Evolutionary conservation across 176 grass and related monocot species (phyloP), one percentile per base, ranked within the genome.

Genomic region (Avena insularis): DNA sequence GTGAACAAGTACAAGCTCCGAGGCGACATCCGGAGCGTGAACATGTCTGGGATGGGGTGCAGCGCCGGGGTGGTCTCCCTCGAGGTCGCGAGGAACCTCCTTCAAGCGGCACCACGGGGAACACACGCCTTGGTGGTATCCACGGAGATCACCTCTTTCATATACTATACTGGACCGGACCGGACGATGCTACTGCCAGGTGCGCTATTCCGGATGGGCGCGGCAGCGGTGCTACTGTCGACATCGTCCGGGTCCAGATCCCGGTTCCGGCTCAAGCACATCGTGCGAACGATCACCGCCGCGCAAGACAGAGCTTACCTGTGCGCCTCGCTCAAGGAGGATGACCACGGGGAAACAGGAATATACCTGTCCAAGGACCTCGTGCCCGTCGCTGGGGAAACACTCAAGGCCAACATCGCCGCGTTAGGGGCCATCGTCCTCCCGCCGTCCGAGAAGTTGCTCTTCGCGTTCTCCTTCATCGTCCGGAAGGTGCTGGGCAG

Each of bases 41-140:
- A 89, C 9, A 2, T 89, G 4, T 23, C 88, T 2, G 88, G 88
- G 17, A 89, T 89, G 88, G 88, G 88, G 33, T 89, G 88, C 38
- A 81, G 88, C 45, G 88, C 82, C 6, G 82, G 88, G 36, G 11
- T 85, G 8, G 75, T 89, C 12, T 56, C 88, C 0, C 68, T 89
- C 56, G 82, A 81, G 8, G 58, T 58, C 0, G 82, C 77, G 0
- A 74, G 51, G 2, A 75, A 58, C 19, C 48, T 85, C 48, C 54
- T 89, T 17, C 77, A 45, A 33, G 33, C 5, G 20, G 47, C 35
- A 3, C 68, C 57, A 0, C 21, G 25, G 16, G 77, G 49, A 8
- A 35, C 58, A 3, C 58, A 19, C n/a, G 88, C 88, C 7, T 9
- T 89, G 2, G 68, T 85, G 48, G 82, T 85, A 12, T 89, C 77